Evolutionary conservation across 495 filamentous ascomycete species (phyloP), one percentile per base, ranked within the genome.

Genomic region (Astrothelium subdiscretum): DNA sequence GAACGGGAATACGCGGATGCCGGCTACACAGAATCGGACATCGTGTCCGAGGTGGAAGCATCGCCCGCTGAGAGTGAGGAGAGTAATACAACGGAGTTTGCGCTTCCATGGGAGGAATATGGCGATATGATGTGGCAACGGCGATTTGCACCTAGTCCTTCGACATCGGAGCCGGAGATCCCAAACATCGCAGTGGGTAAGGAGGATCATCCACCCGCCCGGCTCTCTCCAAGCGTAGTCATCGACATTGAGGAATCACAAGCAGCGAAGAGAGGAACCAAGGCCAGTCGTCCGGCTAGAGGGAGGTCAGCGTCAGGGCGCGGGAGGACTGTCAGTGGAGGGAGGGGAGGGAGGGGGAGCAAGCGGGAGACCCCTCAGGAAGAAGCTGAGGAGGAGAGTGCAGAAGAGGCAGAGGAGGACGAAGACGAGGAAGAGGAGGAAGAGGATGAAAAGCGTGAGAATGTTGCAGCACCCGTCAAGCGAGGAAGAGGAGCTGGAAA

Each of bases 31-130:
- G 52, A 66, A 13, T 66, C 66, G 27, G 70, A 70, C 32, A 68
- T 83, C 58, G 85, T 88, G 65, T 74, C 75, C 59, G 80, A 84
- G 63, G 84, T 87, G 58, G 79, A 81, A 8, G 83, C 84, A 11
- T 73, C 71, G 6, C 68, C 70, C 6, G 80, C 80, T 38, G 80
- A 83, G 32, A 76, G 75, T 18, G 68, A 74, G n/a, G 80, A 78
- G 57, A 72, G 76, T 10, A 35, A 63, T 1, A 54, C 40, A 20
- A 64, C 81, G 13, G 68, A 90, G 22, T 97, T 96, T 65, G 75
- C 79, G 54, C 81, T 97, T n/a, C 90, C 90, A 0, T 76, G 82
- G 32, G 83, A 87, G 18, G 87, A 94, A 51, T 97, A 85, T 69
- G 85, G 82, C 59, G 86, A 90, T 1, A 65, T 87, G 65, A 92